phyloP scores from a whole-genome alignment of 2,329 filamentous ascomycete species.

The Piedraia hortae region DNA sequence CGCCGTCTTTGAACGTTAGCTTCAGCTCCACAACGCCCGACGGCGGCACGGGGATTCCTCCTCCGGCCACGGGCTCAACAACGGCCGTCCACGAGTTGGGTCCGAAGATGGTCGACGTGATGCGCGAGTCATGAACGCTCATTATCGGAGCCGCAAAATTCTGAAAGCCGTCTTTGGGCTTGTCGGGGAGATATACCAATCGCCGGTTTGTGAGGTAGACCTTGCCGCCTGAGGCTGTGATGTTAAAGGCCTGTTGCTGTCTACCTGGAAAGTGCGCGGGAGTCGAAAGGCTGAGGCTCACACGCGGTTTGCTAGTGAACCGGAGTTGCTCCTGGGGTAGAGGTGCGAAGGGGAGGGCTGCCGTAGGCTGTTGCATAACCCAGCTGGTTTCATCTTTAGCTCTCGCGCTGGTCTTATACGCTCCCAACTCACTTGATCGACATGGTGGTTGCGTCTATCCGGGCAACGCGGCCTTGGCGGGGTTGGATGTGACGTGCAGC shows the following conservation, averaged over 20 bases:
- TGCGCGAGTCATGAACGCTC: constrained; percentile 62
- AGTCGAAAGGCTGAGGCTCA: constrained; percentile 35
- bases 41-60: constrained; percentile 47
- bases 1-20: constrained; percentile 78
- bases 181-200: constrained; percentile 66
- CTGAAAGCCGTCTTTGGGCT: constrained; percentile 39
- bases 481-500: too few species aligned
- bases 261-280: constrained; percentile 34
- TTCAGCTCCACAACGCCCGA: constrained; percentile 52
- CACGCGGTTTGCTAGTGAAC: constrained; percentile 53
- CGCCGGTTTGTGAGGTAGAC: constrained; percentile 17
- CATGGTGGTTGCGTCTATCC: too few species aligned
- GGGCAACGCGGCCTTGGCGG: too few species aligned
- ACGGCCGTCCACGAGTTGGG: constrained; percentile 69
- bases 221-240: constrained; percentile 6
- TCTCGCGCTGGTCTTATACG: too few species aligned
- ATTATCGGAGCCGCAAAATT: constrained; percentile 77
- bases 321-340: constrained; percentile 62
- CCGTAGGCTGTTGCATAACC: constrained; percentile 53
- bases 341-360: constrained; percentile 39
- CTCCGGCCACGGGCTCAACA: constrained; percentile 55
- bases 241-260: constrained; percentile 16
- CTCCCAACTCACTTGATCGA: too few species aligned
- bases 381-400: too few species aligned
- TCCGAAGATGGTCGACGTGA: constrained; percentile 73